These are phyloP conservation scores for Pholiota molesta DNA, from an alignment of 768 basidiomycete genomes.

Conservation along the genomic window DNA sequence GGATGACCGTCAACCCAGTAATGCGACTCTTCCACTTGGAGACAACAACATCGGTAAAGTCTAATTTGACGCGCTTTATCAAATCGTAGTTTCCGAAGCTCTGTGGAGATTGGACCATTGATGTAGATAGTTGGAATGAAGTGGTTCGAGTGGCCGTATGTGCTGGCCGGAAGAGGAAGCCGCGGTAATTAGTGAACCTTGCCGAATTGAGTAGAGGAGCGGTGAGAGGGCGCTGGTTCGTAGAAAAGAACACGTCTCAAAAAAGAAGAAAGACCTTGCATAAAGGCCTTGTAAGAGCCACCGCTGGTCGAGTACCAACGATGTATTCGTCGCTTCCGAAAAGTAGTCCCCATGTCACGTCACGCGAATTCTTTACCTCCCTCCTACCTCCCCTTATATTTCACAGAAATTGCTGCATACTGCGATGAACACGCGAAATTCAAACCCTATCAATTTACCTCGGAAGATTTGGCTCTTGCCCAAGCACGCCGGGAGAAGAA, in stretches of 20 bases:
- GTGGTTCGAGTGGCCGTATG: slow-evolving; percentile 23
- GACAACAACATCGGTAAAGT: slow-evolving; percentile 78
- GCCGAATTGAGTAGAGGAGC: slow-evolving; percentile 19
- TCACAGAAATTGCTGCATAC: neutral
- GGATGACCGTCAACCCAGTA: slow-evolving; percentile 88
- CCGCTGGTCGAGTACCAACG: neutral
- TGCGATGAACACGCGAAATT: slow-evolving; percentile 3
- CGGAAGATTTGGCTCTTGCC: slow-evolving; percentile 59
- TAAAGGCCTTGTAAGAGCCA: slow-evolving; percentile 22
- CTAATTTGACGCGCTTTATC: slow-evolving; percentile 72
- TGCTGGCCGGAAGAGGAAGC: slow-evolving; percentile 33
- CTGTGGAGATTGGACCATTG: slow-evolving; percentile 37
- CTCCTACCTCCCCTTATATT: neutral
- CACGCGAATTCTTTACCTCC: neutral
- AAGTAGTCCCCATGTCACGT: slow-evolving; percentile 1
- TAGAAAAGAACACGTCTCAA: slow-evolving; percentile 25
- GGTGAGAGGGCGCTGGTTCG: slow-evolving; percentile 17
- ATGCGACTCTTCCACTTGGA: slow-evolving; percentile 89
- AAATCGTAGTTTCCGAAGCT: slow-evolving; percentile 83
- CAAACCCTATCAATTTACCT: slow-evolving; percentile 36
- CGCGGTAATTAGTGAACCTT: slow-evolving; percentile 20
- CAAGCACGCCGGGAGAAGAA: slow-evolving; percentile 55
- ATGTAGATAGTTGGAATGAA: slow-evolving; percentile 8
- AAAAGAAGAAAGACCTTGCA: slow-evolving; percentile 37
- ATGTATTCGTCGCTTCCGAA: neutral